A percentile compares a stretch with the other conserved stretches of the same genome.
These are phyloP conservation scores for Aureobasidium mangrovei DNA, from an alignment of 2,329 filamentous ascomycete species.

Conservation along the genomic window DNA sequence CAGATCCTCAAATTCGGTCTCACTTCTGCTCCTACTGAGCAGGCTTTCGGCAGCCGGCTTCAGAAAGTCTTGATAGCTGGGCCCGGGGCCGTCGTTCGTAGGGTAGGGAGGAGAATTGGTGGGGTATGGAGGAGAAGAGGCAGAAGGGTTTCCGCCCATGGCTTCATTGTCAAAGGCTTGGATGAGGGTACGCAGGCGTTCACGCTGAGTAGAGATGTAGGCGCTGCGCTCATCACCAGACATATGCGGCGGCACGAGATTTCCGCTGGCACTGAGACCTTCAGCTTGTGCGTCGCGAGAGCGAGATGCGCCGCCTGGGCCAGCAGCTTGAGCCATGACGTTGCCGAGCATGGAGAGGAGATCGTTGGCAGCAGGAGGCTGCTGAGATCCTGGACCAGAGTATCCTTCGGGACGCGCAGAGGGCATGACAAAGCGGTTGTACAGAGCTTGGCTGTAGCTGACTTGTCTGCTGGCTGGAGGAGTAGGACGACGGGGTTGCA, in stretches of 20 bases:
- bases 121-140: background rate
- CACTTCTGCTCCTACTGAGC: slow-evolving; percentile 73
- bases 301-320: slow-evolving; percentile 23
- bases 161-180: slow-evolving; percentile 74
- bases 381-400: slow-evolving; percentile 29
- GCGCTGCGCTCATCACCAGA: slow-evolving; percentile 59
- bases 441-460: slow-evolving; percentile 69
- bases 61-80: slow-evolving; percentile 17
- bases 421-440: slow-evolving; percentile 80
- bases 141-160: slow-evolving; percentile 29
- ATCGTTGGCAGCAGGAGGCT: slow-evolving; percentile 42
- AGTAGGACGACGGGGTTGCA: slow-evolving; percentile 52
- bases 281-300: slow-evolving; percentile 35
- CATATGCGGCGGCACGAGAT: slow-evolving; percentile 63
- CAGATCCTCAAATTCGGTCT: slow-evolving; percentile 68
- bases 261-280: slow-evolving; percentile 49
- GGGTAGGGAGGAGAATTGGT: slow-evolving; percentile 11
- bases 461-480: slow-evolving; percentile 38
- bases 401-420: slow-evolving; percentile 48
- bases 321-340: slow-evolving; percentile 50
- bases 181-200: slow-evolving; percentile 65
- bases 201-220: slow-evolving; percentile 71
- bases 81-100: background rate
- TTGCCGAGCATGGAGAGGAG: slow-evolving; percentile 71
- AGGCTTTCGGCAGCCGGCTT: slow-evolving; percentile 27